phyloP scores from a whole-genome alignment of 768 basidiomycete genomes.

The Pleurotus salmoneostramineus region DNA sequence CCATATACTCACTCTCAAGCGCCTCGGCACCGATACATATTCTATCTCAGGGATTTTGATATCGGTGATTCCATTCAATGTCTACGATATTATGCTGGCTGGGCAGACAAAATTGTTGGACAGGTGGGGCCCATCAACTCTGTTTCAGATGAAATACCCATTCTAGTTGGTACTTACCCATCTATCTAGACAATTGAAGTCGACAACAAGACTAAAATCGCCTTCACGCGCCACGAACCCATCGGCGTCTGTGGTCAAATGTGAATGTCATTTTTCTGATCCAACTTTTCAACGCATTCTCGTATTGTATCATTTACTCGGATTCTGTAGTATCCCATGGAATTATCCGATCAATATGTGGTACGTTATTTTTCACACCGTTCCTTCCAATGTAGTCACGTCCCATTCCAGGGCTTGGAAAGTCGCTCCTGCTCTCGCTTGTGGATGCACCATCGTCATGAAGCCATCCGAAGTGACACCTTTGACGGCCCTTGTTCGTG shows the following conservation, averaged over 20 bases:
- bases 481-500: constrained; percentile 70
- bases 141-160: background rate
- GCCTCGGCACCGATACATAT: background rate
- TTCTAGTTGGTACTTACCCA: constrained; percentile 1
- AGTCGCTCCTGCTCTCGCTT: constrained; percentile 87
- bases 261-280: constrained; percentile 32
- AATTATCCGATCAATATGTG: constrained; percentile 91
- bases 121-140: constrained; percentile 47
- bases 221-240: constrained; percentile 85
- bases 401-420: constrained; percentile 70
- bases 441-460: constrained; percentile 92
- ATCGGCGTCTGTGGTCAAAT: constrained; percentile 96
- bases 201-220: constrained; percentile 75
- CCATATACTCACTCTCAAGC: background rate
- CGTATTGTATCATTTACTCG: too few species aligned
- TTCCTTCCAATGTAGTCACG: constrained; percentile 1
- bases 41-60: constrained; percentile 61
- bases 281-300: constrained; percentile 4
- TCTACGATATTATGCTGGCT: constrained; percentile 90
- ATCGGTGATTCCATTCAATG: constrained; percentile 77
- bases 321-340: constrained; percentile 71
- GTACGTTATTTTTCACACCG: constrained; percentile 28
- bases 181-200: constrained; percentile 65
- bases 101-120: constrained; percentile 92
- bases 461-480: constrained; percentile 91